Base-by-base conservation (phyloP, 345 rosid genomes). In the Eucalyptus dawsonii region DNA sequence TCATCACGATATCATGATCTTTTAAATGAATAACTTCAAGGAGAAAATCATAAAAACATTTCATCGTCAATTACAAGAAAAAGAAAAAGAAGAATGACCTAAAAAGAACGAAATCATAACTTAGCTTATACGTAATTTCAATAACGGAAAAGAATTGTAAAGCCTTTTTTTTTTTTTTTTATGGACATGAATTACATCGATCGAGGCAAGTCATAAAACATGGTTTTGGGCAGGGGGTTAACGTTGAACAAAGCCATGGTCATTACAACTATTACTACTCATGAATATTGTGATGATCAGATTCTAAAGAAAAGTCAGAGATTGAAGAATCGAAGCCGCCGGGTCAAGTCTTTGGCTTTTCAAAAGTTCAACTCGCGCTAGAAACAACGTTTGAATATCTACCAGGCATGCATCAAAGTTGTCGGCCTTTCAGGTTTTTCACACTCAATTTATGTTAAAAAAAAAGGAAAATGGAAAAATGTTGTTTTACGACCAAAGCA, bases 71-170 rank as follows among this genome's bases (percentile, higher is more conserved):
- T 21, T 53, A 21, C 58, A 3, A 21, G 2, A 53, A 53, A 19
- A 0, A 1, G 4, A 1, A 3, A 53, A 0, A 19, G 8, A 21
- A 0, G 56, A 19, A 53, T 19, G 56, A 53, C 22, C 56, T 53
- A 53, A 53, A 53, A 53, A 53, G 24, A 53, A 53, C 1, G 58
- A 53, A 53, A 53, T 62, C 9, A 9, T 60, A 60, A 27, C 15
- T 1, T 60, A 0, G 69, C 69, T 27, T 60, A 27, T 60, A 58
- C 31, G 14, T 29, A 12, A 6, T 60, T 60, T 29, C 69, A 60
- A 62, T 27, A 29, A 13, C 16, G 16, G 69, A n/a, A 29, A n/a
- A 65, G 11, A 65, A 65, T 65, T n/a, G 37, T 65, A 65, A 14
- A n/a, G n/a, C 40, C 40, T 9, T n/a, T 9, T n/a, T 1, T 2